Conservation (phyloP, 805 yeast species). For the Dipodascus geniculatus region DNA sequence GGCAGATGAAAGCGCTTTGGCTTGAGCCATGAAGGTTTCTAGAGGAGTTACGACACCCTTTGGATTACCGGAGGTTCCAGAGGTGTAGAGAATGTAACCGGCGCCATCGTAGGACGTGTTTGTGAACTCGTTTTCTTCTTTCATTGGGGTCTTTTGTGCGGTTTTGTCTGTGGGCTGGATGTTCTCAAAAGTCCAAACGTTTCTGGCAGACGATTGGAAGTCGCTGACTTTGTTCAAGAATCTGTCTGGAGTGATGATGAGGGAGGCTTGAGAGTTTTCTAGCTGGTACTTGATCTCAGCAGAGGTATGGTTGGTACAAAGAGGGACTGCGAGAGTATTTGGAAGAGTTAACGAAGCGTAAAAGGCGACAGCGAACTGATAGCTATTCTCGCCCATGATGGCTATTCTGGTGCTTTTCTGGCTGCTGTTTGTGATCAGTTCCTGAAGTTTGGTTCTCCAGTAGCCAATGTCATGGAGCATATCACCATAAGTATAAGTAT, state of each 20-base stretch:
- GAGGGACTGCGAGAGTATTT: conserved; percentile 22
- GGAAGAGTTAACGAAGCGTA: conserved; percentile 21
- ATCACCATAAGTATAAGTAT: conserved; percentile 21
- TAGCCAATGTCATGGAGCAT: conserved; percentile 17
- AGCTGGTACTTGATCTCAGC: conserved; percentile 24
- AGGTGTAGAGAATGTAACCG: conserved; percentile 25
- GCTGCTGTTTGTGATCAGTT: not conserved
- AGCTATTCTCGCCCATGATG: conserved; percentile 26
- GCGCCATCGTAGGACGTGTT: conserved; percentile 5
- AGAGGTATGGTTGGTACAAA: conserved; percentile 24
- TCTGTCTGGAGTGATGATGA: conserved; percentile 20
- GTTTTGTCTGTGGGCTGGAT: conserved; percentile 6
- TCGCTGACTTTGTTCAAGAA: conserved; percentile 17
- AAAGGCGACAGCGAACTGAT: conserved; percentile 19
- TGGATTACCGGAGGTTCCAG: conserved; percentile 27
- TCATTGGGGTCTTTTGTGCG: not conserved
- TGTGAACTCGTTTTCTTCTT: not conserved
- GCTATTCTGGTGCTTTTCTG: conserved; percentile 17
- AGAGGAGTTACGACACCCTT: conserved; percentile 26
- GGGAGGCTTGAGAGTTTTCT: conserved; percentile 19
- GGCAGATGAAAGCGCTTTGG: conserved; percentile 22
- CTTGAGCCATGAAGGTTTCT: conserved; percentile 22
- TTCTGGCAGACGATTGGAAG: conserved; percentile 9
- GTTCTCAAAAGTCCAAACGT: conserved; percentile 14
- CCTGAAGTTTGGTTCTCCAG: conserved; percentile 16